Conservation (phyloP, 75 land plant genomes). For the Ceratopteris richardii region DNA sequence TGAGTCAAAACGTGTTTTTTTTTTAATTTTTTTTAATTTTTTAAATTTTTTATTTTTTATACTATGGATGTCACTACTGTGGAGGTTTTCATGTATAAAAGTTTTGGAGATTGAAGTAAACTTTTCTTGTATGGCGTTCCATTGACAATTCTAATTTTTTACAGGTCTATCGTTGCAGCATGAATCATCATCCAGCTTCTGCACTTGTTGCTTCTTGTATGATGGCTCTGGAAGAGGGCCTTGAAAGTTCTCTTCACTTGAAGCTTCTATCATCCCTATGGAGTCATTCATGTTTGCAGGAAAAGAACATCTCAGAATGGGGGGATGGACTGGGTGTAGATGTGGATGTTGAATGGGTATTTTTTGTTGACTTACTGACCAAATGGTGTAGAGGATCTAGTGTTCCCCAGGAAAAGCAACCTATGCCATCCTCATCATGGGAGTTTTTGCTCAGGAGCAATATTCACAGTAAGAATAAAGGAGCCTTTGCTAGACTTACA, state of each 20-base stretch:
- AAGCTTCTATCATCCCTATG: slow-evolving; percentile 50
- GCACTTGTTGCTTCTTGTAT: slow-evolving; percentile 64
- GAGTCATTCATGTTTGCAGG: slow-evolving; percentile 30
- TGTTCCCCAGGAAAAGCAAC: slow-evolving; percentile 1
- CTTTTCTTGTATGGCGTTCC: no score
- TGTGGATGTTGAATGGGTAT: slow-evolving; percentile 73
- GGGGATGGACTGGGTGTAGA: slow-evolving; percentile 15
- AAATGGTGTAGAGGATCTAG: slow-evolving; percentile 22
- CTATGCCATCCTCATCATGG: slow-evolving; percentile 44
- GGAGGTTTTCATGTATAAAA: no score
- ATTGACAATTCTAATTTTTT: no score
- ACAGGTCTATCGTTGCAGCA: slow-evolving; percentile 72
- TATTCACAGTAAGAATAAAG: slow-evolving; percentile 50
- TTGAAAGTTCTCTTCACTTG: slow-evolving; percentile 45
- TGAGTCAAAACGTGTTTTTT: no score
- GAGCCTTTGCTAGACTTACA: slow-evolving; percentile 6
- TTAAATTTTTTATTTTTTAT: no score
- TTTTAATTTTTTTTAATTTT: no score
- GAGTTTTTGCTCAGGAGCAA: slow-evolving; percentile 64
- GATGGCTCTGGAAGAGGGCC: slow-evolving; percentile 74
- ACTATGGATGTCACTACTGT: no score
- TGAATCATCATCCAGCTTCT: slow-evolving; percentile 58
- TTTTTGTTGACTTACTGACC: slow-evolving; percentile 41
- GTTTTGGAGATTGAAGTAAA: no score
- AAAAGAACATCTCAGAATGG: slow-evolving; percentile 24